These are phyloP conservation scores for Aureobasidium pullulans DNA, from an alignment of 2,329 filamentous ascomycete genomes.

Conservation along the genomic window DNA sequence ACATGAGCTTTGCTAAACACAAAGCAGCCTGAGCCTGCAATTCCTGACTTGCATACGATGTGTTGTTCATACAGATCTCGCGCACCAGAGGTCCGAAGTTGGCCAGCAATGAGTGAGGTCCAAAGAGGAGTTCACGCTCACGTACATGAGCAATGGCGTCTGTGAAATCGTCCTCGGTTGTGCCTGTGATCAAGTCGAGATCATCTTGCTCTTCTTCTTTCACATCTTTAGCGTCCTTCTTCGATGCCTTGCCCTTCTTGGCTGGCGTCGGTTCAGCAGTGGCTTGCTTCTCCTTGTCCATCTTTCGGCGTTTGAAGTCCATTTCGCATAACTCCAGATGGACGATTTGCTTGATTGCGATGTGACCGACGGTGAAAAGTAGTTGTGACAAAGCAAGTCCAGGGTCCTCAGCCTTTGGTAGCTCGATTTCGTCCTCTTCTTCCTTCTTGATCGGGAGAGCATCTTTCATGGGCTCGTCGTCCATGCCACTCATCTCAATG, in stretches of 20 bases:
- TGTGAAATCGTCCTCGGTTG: constrained; percentile 88
- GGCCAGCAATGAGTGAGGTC: constrained; percentile 73
- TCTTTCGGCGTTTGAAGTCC: constrained; percentile 95
- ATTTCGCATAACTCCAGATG: constrained; percentile 95
- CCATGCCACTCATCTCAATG: constrained; percentile 31
- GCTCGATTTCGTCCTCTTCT: constrained; percentile 20
- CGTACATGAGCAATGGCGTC: constrained; percentile 80
- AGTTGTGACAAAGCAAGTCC: constrained; percentile 79
- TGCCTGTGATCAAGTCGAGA: constrained; percentile 91
- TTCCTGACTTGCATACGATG: constrained; percentile 78
- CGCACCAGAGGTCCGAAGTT: constrained; percentile 86
- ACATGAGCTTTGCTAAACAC: constrained; percentile 97
- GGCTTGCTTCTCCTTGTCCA: constrained; percentile 68
- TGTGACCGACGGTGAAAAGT: constrained; percentile 89
- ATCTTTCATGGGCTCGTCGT: constrained; percentile 19
- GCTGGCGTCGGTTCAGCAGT: constrained; percentile 19
- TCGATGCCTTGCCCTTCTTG: constrained; percentile 33
- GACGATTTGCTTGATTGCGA: constrained; percentile 98
- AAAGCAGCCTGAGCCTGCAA: constrained; percentile 89
- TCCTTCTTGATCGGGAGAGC: constrained; percentile 13
- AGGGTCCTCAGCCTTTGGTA: constrained; percentile 17
- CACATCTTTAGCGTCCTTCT: constrained; percentile 43
- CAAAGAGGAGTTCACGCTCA: constrained; percentile 76
- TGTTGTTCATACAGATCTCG: constrained; percentile 93
- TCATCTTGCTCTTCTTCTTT: constrained; percentile 68